Evolutionary conservation across 352 stramenopile genomes (phyloP), one percentile per base, ranked within the genome.

Genomic region (Stramenopiles sp.): DNA sequence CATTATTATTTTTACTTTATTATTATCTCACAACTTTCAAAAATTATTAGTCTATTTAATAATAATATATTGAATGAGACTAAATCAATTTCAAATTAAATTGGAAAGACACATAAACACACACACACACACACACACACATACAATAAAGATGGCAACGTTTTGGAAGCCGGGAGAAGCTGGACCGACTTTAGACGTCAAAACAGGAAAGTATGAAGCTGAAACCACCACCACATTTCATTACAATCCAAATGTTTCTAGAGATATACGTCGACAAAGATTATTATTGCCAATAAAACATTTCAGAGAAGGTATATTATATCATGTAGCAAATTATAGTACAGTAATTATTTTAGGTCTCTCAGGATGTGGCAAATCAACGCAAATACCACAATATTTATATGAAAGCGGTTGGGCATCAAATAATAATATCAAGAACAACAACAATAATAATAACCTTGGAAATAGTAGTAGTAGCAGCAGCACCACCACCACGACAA

Each of bases 291-390:
- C 65, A 1, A 76, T 76, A 13, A 13, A 4, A 13, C 4, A 7
- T 7, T 76, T 13, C 13, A 33, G 31, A 13, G 65, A 76, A 4
- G 30, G 4, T 13, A 76, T 76, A 4, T 13, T 76, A 33, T 4
- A 53, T 4, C 38, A 53, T 53, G 38, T 53, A 53, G 38, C 4
- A 53, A 53, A 4, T 13, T 53, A 53, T 53, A 13, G 4, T 53
- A 53, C 38, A 53, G 4, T 93, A 79, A 93, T 95, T 78, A 85
- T 95, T 76, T 87, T 94, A 29, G 91, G 91, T 33, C 89, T 94
- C 83, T 95, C 91, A 0, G 91, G 91, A 30, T 94, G 88, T 63
- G 90, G 90, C 79, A 95, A 95, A 84, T 94, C 90, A 79, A 95
- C 90, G 63, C 90, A 95, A 83, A 90, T 94, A 78, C 89, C 89